Conservation (phyloP, 2,329 filamentous ascomycete species). For the Claviceps capensis region DNA sequence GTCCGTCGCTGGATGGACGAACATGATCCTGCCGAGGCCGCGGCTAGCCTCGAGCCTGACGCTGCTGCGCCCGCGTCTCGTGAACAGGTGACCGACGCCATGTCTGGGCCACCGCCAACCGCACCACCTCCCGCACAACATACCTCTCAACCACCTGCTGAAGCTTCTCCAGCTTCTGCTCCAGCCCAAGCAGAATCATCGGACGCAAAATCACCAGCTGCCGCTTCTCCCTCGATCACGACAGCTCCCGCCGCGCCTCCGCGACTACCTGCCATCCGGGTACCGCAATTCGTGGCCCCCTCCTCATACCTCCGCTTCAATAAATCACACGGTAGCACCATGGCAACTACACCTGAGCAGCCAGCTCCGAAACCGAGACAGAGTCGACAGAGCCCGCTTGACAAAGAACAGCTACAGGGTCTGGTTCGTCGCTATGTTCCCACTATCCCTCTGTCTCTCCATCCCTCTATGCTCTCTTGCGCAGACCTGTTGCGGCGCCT, state of each 20-base stretch:
- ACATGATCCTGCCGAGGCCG: constrained; percentile 4
- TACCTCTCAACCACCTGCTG: constrained; percentile 1
- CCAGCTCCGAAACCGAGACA: constrained; percentile 9
- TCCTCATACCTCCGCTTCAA: constrained; percentile 41
- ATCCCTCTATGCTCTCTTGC: background rate
- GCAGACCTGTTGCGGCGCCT: background rate
- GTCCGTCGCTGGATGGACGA: constrained; percentile 7
- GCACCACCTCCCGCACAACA: constrained; percentile 1
- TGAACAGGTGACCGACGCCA: constrained; percentile 8
- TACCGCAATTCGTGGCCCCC: constrained; percentile 45
- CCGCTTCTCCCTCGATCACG: background rate
- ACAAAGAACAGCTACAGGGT: constrained; percentile 66
- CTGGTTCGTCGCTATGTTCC: constrained; percentile 35
- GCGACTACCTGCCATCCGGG: constrained; percentile 12
- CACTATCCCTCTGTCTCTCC: background rate
- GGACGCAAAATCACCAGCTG: background rate
- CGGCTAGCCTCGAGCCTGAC: constrained; percentile 6
- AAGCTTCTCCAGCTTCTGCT: background rate
- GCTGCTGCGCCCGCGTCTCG: constrained; percentile 5
- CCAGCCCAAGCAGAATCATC: background rate
- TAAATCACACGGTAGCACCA: constrained; percentile 20
- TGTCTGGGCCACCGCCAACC: constrained; percentile 6
- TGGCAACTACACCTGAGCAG: constrained; percentile 14
- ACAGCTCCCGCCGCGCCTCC: constrained; percentile 2
- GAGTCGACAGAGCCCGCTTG: constrained; percentile 41